Evolutionary conservation across 2,329 filamentous ascomycete species (phyloP).

Genomic region (Fusarium sp.): DNA sequence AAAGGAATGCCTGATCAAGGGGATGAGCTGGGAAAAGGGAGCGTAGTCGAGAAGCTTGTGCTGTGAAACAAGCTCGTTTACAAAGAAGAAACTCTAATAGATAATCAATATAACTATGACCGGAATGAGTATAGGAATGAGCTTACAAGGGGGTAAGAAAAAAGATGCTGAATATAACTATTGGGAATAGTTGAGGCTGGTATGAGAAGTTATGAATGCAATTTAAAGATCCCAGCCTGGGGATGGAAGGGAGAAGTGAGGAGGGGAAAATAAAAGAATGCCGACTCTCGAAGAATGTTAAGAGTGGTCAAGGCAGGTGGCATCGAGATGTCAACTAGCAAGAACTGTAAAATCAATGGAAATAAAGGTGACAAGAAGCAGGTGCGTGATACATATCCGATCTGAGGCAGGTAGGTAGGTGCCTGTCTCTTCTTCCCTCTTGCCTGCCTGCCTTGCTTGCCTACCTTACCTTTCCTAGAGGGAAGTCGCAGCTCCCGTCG

Average conservation of each 20-base stretch:
- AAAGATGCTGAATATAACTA: not conserved
- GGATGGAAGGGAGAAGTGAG: slow-evolving; percentile 6
- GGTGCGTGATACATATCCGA: slow-evolving; percentile 6
- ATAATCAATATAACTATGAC: slow-evolving; percentile 9
- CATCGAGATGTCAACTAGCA: slow-evolving; percentile 11
- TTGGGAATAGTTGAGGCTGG: not conserved
- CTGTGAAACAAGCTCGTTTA: slow-evolving; percentile 23
- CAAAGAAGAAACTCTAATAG: slow-evolving; percentile 11
- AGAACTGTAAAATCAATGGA: not conserved
- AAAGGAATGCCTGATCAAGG: slow-evolving; percentile 26
- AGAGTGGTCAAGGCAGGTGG: slow-evolving; percentile 14
- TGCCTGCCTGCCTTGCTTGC: not conserved
- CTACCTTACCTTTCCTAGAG: not conserved
- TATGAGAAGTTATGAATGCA: slow-evolving; percentile 19
- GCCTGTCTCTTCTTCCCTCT: not conserved
- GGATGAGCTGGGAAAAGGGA: slow-evolving; percentile 22
- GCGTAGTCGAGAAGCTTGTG: slow-evolving; percentile 24
- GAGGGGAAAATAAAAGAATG: slow-evolving; percentile 4
- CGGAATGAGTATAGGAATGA: slow-evolving; percentile 25
- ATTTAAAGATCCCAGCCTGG: slow-evolving; percentile 28
- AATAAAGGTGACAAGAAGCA: not conserved
- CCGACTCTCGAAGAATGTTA: slow-evolving; percentile 2
- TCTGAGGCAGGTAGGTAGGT: slow-evolving; percentile 14
- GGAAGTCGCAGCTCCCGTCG: slow-evolving; percentile 13
- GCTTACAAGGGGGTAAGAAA: slow-evolving; percentile 21